phyloP scores from a whole-genome alignment of 73 alveolate genomes.

The Paramecium sonneborni region DNA sequence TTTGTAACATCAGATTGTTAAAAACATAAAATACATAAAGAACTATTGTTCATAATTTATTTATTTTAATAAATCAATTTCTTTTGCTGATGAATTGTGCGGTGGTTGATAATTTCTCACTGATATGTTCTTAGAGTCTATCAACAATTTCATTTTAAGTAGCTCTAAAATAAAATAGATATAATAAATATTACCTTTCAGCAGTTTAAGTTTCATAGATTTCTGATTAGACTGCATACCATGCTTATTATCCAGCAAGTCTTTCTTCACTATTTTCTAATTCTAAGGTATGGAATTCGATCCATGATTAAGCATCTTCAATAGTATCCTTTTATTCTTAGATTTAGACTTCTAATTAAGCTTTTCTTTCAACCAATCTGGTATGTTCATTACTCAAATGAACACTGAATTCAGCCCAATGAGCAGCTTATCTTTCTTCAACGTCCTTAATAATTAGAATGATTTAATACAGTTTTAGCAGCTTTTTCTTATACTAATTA shows the following conservation, averaged over 20 bases:
- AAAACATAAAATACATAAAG: constrained; percentile 1
- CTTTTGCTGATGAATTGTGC: constrained; percentile 50
- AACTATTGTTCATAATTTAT: constrained; percentile 44
- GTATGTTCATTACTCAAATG: constrained; percentile 54
- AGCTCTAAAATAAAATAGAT: not conserved
- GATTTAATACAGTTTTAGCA: not conserved
- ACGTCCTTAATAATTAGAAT: not conserved
- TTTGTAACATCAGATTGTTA: not conserved
- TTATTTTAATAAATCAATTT: constrained; percentile 41
- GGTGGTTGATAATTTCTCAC: constrained; percentile 53
- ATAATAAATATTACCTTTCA: not conserved
- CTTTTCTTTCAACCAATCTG: constrained; percentile 53
- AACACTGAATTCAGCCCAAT: constrained; percentile 50
- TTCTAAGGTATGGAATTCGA: constrained; percentile 62
- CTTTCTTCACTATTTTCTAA: constrained; percentile 47
- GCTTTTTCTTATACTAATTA: constrained; percentile 30
- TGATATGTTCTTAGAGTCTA: constrained; percentile 61
- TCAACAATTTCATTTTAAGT: constrained; percentile 42
- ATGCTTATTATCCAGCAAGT: constrained; percentile 52
- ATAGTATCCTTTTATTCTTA: constrained; percentile 50
- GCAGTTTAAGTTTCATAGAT: constrained; percentile 46
- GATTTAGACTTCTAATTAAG: constrained; percentile 36
- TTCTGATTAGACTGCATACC: constrained; percentile 23
- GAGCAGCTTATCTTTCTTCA: constrained; percentile 56
- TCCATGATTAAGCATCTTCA: constrained; percentile 53